Conservation (phyloP, 2,329 filamentous ascomycete genomes). For the Thielaviopsis euricoi region DNA sequence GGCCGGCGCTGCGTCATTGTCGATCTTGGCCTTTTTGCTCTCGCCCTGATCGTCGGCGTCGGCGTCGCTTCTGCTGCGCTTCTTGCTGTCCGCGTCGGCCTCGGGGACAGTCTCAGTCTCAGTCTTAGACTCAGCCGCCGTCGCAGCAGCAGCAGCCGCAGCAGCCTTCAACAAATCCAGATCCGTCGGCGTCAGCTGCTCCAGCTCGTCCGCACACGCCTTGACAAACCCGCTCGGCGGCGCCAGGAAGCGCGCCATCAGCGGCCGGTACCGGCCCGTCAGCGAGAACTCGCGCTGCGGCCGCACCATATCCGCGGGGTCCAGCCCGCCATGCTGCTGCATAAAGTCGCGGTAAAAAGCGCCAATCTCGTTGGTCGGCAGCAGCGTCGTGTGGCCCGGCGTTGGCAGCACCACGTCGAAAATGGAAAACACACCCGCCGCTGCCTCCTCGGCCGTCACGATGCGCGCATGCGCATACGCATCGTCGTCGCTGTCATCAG, state of each 20-base stretch:
- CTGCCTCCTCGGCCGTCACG: conserved; percentile 61
- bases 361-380: conserved; percentile 72
- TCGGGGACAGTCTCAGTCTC: conserved; percentile 6
- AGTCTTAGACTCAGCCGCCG: conserved; percentile 12
- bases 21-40: conserved; percentile 17
- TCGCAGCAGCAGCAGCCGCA: not conserved
- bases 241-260: conserved; percentile 56
- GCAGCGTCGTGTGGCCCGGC: conserved; percentile 81
- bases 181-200: conserved; percentile 84
- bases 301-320: conserved; percentile 76
- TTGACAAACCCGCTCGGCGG: conserved; percentile 51
- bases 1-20: conserved; percentile 13
- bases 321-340: conserved; percentile 63
- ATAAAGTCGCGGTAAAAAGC: conserved; percentile 77
- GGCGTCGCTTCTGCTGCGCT: conserved; percentile 10
- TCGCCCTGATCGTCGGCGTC: conserved; percentile 12
- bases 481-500: conserved; percentile 27
- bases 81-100: conserved; percentile 5
- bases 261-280: conserved; percentile 72
- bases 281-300: conserved; percentile 76
- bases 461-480: conserved; percentile 44
- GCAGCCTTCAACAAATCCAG: conserved; percentile 44
- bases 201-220: conserved; percentile 50
- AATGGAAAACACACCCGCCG: conserved; percentile 59
- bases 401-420: conserved; percentile 81